Conservation (phyloP, 139 green algal species). For the Nannochloris sp. region DNA sequence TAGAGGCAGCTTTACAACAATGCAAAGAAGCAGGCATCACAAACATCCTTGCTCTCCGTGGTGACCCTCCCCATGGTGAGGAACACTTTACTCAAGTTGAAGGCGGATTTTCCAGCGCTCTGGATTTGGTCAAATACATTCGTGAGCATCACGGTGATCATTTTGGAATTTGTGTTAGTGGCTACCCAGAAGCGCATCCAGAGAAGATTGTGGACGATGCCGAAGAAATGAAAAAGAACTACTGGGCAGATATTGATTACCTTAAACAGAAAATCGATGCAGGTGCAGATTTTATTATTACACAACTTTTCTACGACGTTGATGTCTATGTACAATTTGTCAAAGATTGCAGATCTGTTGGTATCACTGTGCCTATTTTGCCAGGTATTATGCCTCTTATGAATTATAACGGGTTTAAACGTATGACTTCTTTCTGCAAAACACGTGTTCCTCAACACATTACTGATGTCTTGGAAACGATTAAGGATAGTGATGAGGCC, state of each 20-base stretch:
- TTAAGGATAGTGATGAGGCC: slow-evolving; percentile 94
- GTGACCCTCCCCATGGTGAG: slow-evolving; percentile 91
- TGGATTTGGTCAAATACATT: slow-evolving; percentile 96
- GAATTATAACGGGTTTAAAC: slow-evolving; percentile 94
- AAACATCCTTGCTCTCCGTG: slow-evolving; percentile 93
- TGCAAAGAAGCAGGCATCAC: slow-evolving; percentile 77
- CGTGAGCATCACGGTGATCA: slow-evolving; percentile 77
- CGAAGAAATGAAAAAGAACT: slow-evolving; percentile 70
- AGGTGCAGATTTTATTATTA: slow-evolving; percentile 89
- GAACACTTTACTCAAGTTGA: slow-evolving; percentile 77
- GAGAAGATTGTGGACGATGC: slow-evolving; percentile 82
- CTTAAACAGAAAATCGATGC: slow-evolving; percentile 96
- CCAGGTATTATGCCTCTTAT: slow-evolving; percentile 98
- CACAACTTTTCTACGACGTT: slow-evolving; percentile 94
- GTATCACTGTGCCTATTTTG: slow-evolving; percentile 87
- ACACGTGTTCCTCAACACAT: slow-evolving; percentile 79
- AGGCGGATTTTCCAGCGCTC: slow-evolving; percentile 84
- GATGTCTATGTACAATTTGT: slow-evolving; percentile 82
- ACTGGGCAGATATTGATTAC: slow-evolving; percentile 82
- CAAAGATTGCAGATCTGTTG: slow-evolving; percentile 58
- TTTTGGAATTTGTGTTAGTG: slow-evolving; percentile 91
- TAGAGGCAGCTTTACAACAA: slow-evolving; percentile 75
- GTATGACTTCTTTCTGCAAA: slow-evolving; percentile 98
- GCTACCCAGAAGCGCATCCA: slow-evolving; percentile 95
- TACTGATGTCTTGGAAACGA: slow-evolving; percentile 63